Percentiles rank a stretch among this genome's conserved stretches.
phyloP scores from a whole-genome alignment of 805 yeast genomes.

The Sugiyamaella floridensis region DNA sequence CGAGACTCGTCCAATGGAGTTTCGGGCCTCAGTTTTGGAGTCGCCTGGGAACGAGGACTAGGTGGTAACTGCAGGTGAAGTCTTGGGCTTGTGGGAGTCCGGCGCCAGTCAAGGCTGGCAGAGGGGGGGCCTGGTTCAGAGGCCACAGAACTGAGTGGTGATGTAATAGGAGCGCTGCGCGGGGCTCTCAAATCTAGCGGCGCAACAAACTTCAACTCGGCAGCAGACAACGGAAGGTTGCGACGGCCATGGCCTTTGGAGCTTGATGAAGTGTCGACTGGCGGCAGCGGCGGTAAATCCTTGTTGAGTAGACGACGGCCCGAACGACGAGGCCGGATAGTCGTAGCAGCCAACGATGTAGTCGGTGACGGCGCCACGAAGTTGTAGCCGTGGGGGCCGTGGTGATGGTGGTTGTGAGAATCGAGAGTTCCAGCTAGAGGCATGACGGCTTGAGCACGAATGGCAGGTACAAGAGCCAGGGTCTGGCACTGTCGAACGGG shows the following conservation, averaged over 20 bases:
- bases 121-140: no score
- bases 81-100: no score
- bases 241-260: not conserved
- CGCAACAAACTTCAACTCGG: no score
- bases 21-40: not conserved
- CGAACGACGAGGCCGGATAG: not conserved
- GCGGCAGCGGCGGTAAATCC: slow-evolving; percentile 2
- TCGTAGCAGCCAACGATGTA: not conserved
- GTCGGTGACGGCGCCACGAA: not conserved
- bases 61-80: no score
- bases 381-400: no score
- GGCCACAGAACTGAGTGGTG: no score
- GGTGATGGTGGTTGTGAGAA: not conserved
- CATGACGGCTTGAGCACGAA: not conserved
- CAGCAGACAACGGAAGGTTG: no score
- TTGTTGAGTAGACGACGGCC: not conserved
- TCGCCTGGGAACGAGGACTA: no score
- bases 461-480: not conserved
- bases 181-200: no score
- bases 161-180: no score
- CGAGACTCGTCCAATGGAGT: not conserved
- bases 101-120: no score
- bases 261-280: not conserved
- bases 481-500: not conserved
- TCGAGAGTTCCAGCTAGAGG: slow-evolving; percentile 1